Evolutionary conservation across 2,329 filamentous ascomycete species (phyloP).

Genomic region (Thermomyces lanuginosus): DNA sequence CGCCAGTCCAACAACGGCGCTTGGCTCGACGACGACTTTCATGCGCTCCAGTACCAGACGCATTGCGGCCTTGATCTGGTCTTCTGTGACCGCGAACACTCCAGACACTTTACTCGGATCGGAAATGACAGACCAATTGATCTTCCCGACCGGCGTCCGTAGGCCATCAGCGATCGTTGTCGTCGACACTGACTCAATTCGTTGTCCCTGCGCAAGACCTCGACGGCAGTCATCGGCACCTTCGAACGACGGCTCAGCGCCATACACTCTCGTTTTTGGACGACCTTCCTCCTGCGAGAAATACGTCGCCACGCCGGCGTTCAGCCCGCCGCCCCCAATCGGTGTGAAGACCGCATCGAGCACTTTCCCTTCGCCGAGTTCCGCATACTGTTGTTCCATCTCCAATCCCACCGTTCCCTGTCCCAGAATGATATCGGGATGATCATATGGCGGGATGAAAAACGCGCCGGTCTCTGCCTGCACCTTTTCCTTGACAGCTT

Average conservation of each 20-base stretch:
- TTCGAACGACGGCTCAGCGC: slow-evolving; percentile 66
- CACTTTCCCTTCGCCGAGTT: slow-evolving; percentile 18
- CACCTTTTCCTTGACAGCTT: slow-evolving; percentile 56
- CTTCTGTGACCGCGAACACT: slow-evolving; percentile 61
- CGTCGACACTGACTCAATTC: slow-evolving; percentile 53
- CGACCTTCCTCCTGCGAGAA: slow-evolving; percentile 34
- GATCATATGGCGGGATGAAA: slow-evolving; percentile 79
- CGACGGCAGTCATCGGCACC: slow-evolving; percentile 70
- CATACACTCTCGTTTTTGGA: slow-evolving; percentile 55
- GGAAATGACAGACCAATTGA: slow-evolving; percentile 64
- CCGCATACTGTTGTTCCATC: slow-evolving; percentile 54
- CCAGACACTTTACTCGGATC: slow-evolving; percentile 52
- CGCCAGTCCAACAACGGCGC: slow-evolving; percentile 67
- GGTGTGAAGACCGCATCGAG: slow-evolving; percentile 65
- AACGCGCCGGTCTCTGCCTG: slow-evolving; percentile 56
- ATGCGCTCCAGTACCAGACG: slow-evolving; percentile 66
- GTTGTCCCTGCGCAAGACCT: slow-evolving; percentile 46
- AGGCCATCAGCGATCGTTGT: slow-evolving; percentile 81
- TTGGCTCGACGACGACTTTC: slow-evolving; percentile 85
- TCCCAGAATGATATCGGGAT: slow-evolving; percentile 78
- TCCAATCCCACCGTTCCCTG: slow-evolving; percentile 85
- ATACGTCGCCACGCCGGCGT: slow-evolving; percentile 65
- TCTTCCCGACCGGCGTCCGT: slow-evolving; percentile 59
- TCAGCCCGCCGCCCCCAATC: slow-evolving; percentile 75
- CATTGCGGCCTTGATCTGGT: slow-evolving; percentile 64